phyloP scores from a whole-genome alignment of 352 stramenopile genomes.

The Phytophthora tubulina region DNA sequence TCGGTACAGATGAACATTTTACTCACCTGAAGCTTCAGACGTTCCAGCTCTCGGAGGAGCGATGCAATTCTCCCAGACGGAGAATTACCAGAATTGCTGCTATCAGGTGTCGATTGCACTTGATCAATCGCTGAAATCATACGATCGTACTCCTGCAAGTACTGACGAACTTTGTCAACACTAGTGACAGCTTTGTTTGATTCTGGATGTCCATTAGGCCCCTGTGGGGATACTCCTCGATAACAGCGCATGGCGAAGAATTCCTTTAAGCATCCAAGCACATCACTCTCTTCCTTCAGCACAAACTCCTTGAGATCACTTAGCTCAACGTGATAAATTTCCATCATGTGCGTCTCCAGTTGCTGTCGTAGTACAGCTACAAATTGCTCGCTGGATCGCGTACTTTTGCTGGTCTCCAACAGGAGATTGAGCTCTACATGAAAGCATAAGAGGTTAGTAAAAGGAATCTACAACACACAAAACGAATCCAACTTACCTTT shows the following conservation, averaged over 20 bases:
- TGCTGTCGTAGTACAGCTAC: constrained; percentile 57
- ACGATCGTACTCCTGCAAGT: constrained; percentile 40
- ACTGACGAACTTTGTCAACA: constrained; percentile 33
- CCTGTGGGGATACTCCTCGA: constrained; percentile 15
- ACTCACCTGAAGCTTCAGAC: constrained; percentile 26
- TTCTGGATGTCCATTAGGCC: constrained; percentile 3
- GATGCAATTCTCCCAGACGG: constrained; percentile 19
- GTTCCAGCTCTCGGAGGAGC: constrained; percentile 14
- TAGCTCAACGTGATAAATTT: constrained; percentile 50
- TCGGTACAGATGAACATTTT: constrained; percentile 20
- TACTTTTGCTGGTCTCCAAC: constrained; percentile 30
- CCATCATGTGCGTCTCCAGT: constrained; percentile 56
- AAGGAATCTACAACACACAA: not conserved
- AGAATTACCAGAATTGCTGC: not conserved
- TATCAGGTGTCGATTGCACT: too few relatives aligned
- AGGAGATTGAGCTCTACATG: constrained; percentile 45
- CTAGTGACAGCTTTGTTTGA: constrained; percentile 19
- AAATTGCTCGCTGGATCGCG: constrained; percentile 42
- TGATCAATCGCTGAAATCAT: constrained; percentile 23
- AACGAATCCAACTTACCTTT: constrained; percentile 41
- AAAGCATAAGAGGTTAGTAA: not conserved
- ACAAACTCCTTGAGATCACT: constrained; percentile 31
- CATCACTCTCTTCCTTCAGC: constrained; percentile 45
- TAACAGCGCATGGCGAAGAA: constrained; percentile 50
- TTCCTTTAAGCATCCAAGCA: constrained; percentile 48